Evolutionary conservation across 2,329 filamentous ascomycete genomes (phyloP).

Genomic region (Diplocarpon rosae): DNA sequence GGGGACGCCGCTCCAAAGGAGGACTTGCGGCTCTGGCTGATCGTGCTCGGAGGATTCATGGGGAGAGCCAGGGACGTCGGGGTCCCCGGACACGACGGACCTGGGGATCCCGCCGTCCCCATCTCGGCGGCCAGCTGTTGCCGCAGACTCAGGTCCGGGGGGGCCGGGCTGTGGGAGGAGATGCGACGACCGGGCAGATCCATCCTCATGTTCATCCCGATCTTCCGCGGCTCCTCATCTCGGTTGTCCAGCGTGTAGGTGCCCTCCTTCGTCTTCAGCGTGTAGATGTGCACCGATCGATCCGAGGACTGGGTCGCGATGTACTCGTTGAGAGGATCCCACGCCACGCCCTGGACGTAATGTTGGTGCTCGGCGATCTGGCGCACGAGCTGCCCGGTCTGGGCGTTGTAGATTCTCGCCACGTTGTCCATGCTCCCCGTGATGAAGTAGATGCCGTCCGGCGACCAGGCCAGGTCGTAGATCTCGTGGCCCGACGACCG

Average conservation of each 20-base stretch:
- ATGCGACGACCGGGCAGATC: constrained; percentile 87
- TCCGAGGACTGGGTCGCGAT: constrained; percentile 97
- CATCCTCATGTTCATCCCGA: constrained; percentile 69
- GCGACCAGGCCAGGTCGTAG: constrained; percentile 97
- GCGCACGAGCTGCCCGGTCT: constrained; percentile 68
- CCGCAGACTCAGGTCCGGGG: constrained; percentile 65
- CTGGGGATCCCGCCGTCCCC: constrained; percentile 63
- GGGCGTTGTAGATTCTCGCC: constrained; percentile 90
- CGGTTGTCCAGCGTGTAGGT: constrained; percentile 69
- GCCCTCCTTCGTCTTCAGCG: constrained; percentile 89
- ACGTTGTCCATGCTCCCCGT: constrained; percentile 99
- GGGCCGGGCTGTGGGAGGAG: constrained; percentile 84
- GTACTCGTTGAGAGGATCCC: constrained; percentile 97
- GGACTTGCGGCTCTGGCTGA: constrained; percentile 87
- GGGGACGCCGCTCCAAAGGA: constrained; percentile 68
- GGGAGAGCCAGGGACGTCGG: constrained; percentile 80
- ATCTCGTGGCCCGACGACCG: constrained; percentile 90
- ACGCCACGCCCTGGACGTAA: constrained; percentile 95
- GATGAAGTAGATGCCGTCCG: constrained; percentile 92
- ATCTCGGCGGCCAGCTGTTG: constrained; percentile 44
- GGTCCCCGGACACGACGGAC: constrained; percentile 84
- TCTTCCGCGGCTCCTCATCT: constrained; percentile 55
- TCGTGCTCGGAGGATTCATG: constrained; percentile 87
- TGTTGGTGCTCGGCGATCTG: constrained; percentile 97
- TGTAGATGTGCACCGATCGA: constrained; percentile 95